Evolutionary conservation across 2,329 filamentous ascomycete species (phyloP).

Genomic region (Trichoderma lentiforme): DNA sequence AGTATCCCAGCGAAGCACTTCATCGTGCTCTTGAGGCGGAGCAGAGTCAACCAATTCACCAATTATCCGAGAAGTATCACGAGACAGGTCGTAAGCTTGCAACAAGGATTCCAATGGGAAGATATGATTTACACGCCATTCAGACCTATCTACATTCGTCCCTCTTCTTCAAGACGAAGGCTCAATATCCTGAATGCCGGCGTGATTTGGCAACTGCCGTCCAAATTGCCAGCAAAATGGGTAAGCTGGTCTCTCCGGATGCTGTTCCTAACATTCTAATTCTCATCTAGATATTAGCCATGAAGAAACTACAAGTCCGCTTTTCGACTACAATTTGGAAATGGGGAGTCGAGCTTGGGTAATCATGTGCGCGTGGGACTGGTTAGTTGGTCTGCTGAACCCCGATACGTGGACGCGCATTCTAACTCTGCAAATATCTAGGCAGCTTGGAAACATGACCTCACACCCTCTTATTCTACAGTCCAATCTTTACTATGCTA

Average conservation of each 20-base stretch:
- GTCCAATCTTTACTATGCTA: slow-evolving; percentile 32
- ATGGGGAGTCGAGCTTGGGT: slow-evolving; percentile 38
- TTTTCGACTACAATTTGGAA: slow-evolving; percentile 36
- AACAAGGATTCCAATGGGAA: slow-evolving; percentile 32
- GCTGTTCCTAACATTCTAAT: not conserved
- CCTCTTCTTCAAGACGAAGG: slow-evolving; percentile 38
- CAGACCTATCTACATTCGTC: slow-evolving; percentile 38
- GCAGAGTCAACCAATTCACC: slow-evolving; percentile 29
- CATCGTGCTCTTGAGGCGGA: slow-evolving; percentile 32
- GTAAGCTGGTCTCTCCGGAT: slow-evolving; percentile 19
- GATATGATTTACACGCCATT: slow-evolving; percentile 33
- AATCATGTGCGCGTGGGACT: slow-evolving; percentile 38
- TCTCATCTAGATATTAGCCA: slow-evolving; percentile 30
- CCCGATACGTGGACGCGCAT: no score
- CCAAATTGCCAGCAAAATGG: slow-evolving; percentile 28
- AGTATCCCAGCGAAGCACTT: slow-evolving; percentile 32
- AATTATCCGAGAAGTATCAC: slow-evolving; percentile 34
- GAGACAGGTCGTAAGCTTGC: slow-evolving; percentile 33
- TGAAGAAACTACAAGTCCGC: slow-evolving; percentile 26
- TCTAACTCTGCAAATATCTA: slow-evolving; percentile 17
- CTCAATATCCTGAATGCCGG: slow-evolving; percentile 37
- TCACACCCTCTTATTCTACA: slow-evolving; percentile 36
- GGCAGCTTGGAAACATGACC: slow-evolving; percentile 36
- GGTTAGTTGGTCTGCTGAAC: slow-evolving; percentile 25
- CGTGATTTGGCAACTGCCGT: slow-evolving; percentile 36